Evolutionary conservation across 139 green algal species (phyloP), one percentile per base, ranked within the genome.

Genomic region (Micromonas pusilla): DNA sequence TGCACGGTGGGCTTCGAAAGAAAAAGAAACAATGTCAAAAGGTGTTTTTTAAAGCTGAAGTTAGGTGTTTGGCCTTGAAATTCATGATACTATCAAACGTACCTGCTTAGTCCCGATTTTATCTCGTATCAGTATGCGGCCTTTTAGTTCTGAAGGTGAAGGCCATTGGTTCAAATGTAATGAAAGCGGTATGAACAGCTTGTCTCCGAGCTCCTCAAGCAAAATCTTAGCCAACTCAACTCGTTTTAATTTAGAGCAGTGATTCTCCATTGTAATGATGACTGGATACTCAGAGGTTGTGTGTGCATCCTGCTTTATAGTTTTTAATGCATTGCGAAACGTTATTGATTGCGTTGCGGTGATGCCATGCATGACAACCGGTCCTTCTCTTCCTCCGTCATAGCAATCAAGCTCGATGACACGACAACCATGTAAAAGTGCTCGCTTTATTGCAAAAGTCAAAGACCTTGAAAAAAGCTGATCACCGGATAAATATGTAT

Each of bases 341-440:
- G 31, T 21, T 0, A 82, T 78, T 13, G 74, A 63, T 36, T 28
- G 53, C 13, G 52, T 70, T n/a, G 74, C 57, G 6, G 78, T 82
- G n/a, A 37, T 25, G 5, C 78, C 78, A 38, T 82, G 78, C 45
- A 67, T 78, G 33, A 82, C 52, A 16, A 82, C 60, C 5, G 78
- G 78, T 0, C 23, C 37, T 25, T 53, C 45, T 13, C 73, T 70
- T 1, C 31, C 31, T 52, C 78, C 66, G 37, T 82, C 78, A 34
- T 73, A 82, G 34, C 52, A 70, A 36, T 82, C 78, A 2, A 82
- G 45, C 70, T 82, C 78, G 31, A 82, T 67, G 67, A 82, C 60
- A 21, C 67, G 67, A 28, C 62, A 52, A 2, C 78, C 36, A 19
- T 39, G 28, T 4, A 36, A 1, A 31, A 76, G 25, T n/a, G 52